Base-by-base conservation (phyloP, 2,329 filamentous ascomycete genomes). In the Neonectria faginata region DNA sequence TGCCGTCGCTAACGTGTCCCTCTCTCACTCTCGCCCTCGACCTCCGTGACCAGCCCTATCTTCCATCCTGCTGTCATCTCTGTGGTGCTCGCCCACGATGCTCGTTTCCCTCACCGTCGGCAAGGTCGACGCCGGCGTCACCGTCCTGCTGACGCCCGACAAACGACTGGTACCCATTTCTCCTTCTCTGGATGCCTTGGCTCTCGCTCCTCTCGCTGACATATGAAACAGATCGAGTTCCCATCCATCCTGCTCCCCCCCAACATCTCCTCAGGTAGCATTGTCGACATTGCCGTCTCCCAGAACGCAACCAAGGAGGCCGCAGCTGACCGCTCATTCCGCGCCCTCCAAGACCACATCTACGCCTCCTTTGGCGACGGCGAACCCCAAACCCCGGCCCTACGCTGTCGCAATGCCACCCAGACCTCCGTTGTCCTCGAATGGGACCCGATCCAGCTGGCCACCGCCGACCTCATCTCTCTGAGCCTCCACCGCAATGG, bases 111-210 rank as follows among this genome's bases (percentile, higher is more conserved):
- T 99, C 78, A 98, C 95, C 55, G 96, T 99, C 81, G 96, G 96
- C 85, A 99, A 99, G 85, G 96, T 99, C 82, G 96, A 99, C 82
- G 96, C 96, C 75, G 96, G 96, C 81, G 95, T 99, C 78, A 97
- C 96, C 54, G 96, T 99, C 67, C 90, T 99, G 60, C 84, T 99
- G 76, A 99, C 96, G 52, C 92, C 97, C 78, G 96, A 99, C 81
- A 98, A 98, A 82, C 91, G 96, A 78, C 87, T 99, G 75, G 95
- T 97, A 88, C 76, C 90, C 80, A 18, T 16, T 31, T 14, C 39
- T 20, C 16, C 18, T 41, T 3, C n/a, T 14, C 52, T 14, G 33
- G 5, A 9, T 36, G 18, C 12, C 25, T 11, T 8, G 20, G 3
- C 39, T 16, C 55, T 29, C 52, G 10, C 36, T 47, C 25, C 25